These are phyloP conservation scores for Aureobasidium pullulans DNA, from an alignment of 2,329 filamentous ascomycete genomes.

Conservation along the genomic window DNA sequence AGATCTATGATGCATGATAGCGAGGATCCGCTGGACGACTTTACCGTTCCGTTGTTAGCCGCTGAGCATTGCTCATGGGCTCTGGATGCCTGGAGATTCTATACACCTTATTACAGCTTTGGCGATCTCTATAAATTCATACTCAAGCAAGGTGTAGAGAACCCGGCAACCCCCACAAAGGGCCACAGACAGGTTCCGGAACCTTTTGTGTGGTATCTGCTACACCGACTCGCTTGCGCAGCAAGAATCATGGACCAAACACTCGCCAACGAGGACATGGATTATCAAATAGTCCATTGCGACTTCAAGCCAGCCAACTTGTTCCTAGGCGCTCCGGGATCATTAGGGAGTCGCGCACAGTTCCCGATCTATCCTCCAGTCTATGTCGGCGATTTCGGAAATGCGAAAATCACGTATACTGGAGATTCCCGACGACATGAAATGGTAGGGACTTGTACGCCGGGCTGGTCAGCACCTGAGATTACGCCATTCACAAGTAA, in stretches of 20 bases:
- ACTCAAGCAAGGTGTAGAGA: background rate
- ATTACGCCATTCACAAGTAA: background rate
- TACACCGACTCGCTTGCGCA: background rate
- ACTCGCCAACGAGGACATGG: background rate
- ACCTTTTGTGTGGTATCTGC: slow-evolving; percentile 6
- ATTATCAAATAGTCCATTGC: background rate
- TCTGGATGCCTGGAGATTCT: slow-evolving; percentile 1
- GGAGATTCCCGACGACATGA: background rate
- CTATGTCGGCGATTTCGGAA: slow-evolving; percentile 8
- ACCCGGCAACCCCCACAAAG: background rate
- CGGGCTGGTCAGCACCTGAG: background rate
- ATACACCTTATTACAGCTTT: background rate
- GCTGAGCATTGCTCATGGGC: slow-evolving; percentile 3
- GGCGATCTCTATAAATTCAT: background rate
- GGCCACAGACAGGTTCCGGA: background rate
- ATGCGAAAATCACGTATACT: background rate
- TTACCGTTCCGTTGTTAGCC: background rate
- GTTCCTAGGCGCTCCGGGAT: background rate
- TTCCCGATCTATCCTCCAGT: background rate
- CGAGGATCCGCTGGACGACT: background rate
- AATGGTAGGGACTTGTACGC: background rate
- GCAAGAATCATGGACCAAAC: background rate
- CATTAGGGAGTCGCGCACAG: background rate
- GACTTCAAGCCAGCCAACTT: slow-evolving; percentile 6
- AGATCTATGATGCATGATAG: background rate